Evolutionary conservation across 2,329 filamentous ascomycete species (phyloP).

Genomic region (Cladophialophora immunda): DNA sequence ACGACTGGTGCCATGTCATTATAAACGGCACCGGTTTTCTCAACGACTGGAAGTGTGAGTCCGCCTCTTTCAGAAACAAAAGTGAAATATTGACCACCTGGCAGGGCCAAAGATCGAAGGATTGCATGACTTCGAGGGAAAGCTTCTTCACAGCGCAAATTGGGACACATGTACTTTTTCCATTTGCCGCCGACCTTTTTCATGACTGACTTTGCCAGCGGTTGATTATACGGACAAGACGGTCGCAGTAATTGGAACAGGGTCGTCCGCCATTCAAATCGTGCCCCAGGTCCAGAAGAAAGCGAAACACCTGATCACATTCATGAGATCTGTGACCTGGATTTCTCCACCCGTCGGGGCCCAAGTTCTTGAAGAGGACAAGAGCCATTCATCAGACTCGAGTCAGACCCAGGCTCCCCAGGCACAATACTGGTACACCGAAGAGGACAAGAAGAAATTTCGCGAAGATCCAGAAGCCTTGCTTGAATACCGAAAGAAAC

Average conservation of each 20-base stretch:
- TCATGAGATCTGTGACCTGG: constrained; percentile 45
- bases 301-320: constrained; percentile 43
- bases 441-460: constrained; percentile 45
- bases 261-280: constrained; percentile 67
- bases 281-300: constrained; percentile 26
- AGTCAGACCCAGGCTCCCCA: constrained; percentile 18
- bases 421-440: constrained; percentile 30
- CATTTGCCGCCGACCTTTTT: background rate
- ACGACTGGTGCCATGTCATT: constrained; percentile 42
- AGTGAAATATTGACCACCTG: background rate
- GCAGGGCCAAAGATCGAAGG: constrained; percentile 56
- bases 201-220: constrained; percentile 17
- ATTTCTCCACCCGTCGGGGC: constrained; percentile 28
- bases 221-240: constrained; percentile 65
- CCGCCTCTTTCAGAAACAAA: background rate
- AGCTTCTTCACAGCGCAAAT: constrained; percentile 50
- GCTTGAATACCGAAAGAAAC: constrained; percentile 53
- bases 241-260: constrained; percentile 71
- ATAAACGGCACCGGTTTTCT: constrained; percentile 52
- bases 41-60: constrained; percentile 51
- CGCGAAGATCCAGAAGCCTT: constrained; percentile 52
- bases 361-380: constrained; percentile 23
- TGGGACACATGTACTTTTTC: constrained; percentile 20
- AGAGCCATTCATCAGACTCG: constrained; percentile 21
- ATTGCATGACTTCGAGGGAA: constrained; percentile 56